These are phyloP conservation scores for Starmerella lactis-condensi DNA, from an alignment of 805 yeast species.

Conservation along the genomic window DNA sequence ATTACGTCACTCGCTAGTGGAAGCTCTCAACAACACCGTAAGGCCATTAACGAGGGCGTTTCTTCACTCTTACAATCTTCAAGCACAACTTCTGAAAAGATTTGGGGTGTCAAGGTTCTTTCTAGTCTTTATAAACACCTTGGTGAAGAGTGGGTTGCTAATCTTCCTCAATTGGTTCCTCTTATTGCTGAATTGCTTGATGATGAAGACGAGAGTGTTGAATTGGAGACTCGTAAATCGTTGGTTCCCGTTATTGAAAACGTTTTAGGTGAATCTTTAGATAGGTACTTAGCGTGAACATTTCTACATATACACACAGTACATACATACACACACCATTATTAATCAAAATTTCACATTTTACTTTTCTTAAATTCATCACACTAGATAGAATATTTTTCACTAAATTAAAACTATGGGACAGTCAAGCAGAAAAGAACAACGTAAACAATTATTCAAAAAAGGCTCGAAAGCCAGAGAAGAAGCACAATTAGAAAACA, in stretches of 20 bases:
- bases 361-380: too few relatives aligned
- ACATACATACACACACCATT: too few relatives aligned
- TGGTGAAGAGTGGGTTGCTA: constrained; percentile 84
- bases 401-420: constrained; percentile 19
- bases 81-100: constrained; percentile 40
- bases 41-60: constrained; percentile 45
- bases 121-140: constrained; percentile 71
- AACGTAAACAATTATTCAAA: constrained; percentile 14
- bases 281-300: constrained; percentile 27
- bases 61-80: constrained; percentile 46
- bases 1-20: constrained; percentile 56
- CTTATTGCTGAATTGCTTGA: constrained; percentile 86
- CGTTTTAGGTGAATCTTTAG: constrained; percentile 87
- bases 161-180: constrained; percentile 89
- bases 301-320: too few relatives aligned
- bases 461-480: constrained; percentile 14
- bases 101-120: constrained; percentile 65
- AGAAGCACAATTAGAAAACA: constrained; percentile 16
- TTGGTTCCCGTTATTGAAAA: constrained; percentile 79
- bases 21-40: constrained; percentile 47
- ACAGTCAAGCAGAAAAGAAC: constrained; percentile 24
- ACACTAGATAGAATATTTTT: too few relatives aligned
- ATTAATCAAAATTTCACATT: too few relatives aligned
- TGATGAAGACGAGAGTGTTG: constrained; percentile 88
- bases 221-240: constrained; percentile 74